A percentile compares a stretch with the other conserved stretches of the same genome.
phyloP scores from a whole-genome alignment of 2,329 filamentous ascomycete species.

The Fusarium burgessii region DNA sequence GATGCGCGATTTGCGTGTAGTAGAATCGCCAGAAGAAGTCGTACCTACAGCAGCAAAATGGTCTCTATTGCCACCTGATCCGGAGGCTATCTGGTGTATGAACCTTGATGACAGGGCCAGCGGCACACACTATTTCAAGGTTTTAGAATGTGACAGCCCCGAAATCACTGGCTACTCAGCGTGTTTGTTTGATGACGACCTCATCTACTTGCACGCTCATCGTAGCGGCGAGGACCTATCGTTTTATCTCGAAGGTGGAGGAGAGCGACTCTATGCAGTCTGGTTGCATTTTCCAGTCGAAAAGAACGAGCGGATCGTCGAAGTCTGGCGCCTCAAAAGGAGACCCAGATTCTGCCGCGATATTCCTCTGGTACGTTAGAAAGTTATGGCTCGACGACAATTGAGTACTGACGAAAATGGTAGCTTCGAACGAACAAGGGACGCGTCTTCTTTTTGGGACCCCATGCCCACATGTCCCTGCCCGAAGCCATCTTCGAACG shows the following conservation, averaged over 20 bases:
- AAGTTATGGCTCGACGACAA: rapidly evolving
- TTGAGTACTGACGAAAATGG: not conserved
- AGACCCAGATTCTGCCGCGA: constrained; percentile 12
- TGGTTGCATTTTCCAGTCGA: constrained; percentile 18
- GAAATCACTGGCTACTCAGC: constrained; percentile 14
- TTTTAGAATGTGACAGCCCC: not conserved
- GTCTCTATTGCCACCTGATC: constrained; percentile 8
- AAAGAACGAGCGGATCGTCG: not conserved
- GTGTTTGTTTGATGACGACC: constrained; percentile 13
- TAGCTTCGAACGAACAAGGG: constrained; percentile 21
- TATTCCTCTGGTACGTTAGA: constrained; percentile 3
- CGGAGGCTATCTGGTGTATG: not conserved
- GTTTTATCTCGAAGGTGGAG: not conserved
- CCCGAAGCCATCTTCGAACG: not conserved
- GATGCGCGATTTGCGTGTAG: constrained; percentile 4
- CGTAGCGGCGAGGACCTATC: not conserved
- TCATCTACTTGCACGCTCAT: constrained; percentile 7
- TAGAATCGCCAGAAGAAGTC: not conserved
- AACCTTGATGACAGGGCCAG: constrained; percentile 4
- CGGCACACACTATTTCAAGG: not conserved
- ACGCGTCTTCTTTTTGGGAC: constrained; percentile 12
- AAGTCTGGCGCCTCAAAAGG: constrained; percentile 12
- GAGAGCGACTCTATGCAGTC: constrained; percentile 4
- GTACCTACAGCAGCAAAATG: not conserved
- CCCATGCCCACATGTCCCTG: not conserved